phyloP scores from a whole-genome alignment of 768 basidiomycete species.

The Asterophora lycoperdoides region DNA sequence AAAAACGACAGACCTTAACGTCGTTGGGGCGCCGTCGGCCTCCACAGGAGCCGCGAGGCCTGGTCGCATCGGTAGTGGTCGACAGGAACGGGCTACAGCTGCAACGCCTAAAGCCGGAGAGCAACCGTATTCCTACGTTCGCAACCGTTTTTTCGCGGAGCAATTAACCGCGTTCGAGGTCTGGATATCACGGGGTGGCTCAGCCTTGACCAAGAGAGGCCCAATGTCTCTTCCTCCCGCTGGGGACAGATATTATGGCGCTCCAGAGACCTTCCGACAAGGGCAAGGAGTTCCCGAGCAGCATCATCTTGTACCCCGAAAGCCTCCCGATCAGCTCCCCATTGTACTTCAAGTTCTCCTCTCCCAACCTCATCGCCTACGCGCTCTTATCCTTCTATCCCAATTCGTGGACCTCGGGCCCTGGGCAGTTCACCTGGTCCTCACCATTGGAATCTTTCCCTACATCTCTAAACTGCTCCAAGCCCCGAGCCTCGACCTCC shows the following conservation, averaged over 20 bases:
- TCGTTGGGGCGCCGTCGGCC: constrained; percentile 18
- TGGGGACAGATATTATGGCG: constrained; percentile 27
- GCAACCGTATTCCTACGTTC: constrained; percentile 67
- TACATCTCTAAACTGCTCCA: constrained; percentile 96
- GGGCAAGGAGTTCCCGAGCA: constrained; percentile 22
- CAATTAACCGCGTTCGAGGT: constrained; percentile 97
- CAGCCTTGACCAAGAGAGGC: constrained; percentile 73
- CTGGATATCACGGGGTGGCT: constrained; percentile 94
- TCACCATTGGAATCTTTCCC: constrained; percentile 97
- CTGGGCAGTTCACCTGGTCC: constrained; percentile 95
- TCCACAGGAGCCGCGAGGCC: constrained; percentile 31
- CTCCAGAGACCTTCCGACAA: constrained; percentile 12
- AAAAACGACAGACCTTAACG: constrained; percentile 28
- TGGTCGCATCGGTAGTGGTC: constrained; percentile 36
- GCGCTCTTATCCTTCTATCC: constrained; percentile 91
- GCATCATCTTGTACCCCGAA: constrained; percentile 70
- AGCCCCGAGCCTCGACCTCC: constrained; percentile 91
- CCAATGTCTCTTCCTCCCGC: constrained; percentile 65
- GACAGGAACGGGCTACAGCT: constrained; percentile 19
- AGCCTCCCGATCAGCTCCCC: constrained; percentile 95
- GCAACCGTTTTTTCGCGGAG: constrained; percentile 92
- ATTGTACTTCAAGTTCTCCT: constrained; percentile 97
- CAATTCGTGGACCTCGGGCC: constrained; percentile 98
- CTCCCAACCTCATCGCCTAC: constrained; percentile 92
- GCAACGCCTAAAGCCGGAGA: constrained; percentile 27